Evolutionary conservation across 225 moss, liverwort and hornwort genomes (phyloP).

Genomic region (Polytrichum formosum): DNA sequence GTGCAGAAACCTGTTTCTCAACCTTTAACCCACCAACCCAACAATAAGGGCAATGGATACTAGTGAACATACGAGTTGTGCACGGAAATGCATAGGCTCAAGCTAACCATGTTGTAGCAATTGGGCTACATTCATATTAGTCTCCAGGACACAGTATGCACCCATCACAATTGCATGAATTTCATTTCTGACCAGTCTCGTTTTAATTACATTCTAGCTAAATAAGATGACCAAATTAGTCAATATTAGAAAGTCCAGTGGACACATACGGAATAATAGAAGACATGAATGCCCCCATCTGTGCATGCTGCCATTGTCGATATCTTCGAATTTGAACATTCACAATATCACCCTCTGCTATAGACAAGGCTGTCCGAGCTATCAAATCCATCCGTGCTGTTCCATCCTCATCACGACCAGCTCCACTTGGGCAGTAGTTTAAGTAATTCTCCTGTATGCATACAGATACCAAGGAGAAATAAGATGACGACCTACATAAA

Average conservation of each 20-base stretch:
- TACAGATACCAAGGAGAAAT: background rate
- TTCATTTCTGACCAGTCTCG: too few species aligned
- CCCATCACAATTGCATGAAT: too few species aligned
- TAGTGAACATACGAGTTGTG: background rate
- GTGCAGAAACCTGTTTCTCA: too few species aligned
- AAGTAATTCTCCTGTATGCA: slow-evolving; percentile 81
- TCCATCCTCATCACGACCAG: slow-evolving; percentile 67
- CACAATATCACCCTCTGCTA: slow-evolving; percentile 95
- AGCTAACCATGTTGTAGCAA: background rate
- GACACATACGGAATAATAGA: slow-evolving; percentile 86
- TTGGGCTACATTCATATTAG: background rate
- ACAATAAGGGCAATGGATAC: too few species aligned
- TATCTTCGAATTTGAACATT: slow-evolving; percentile 87
- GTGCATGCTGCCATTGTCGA: slow-evolving; percentile 94
- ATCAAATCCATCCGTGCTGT: slow-evolving; percentile 77
- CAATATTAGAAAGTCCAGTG: background rate
- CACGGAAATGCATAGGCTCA: background rate
- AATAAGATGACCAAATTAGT: too few species aligned
- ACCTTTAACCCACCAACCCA: too few species aligned
- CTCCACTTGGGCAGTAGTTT: slow-evolving; percentile 62
- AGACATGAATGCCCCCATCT: slow-evolving; percentile 87
- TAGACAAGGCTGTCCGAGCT: slow-evolving; percentile 73
- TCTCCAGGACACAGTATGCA: too few species aligned
- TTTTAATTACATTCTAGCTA: too few species aligned
- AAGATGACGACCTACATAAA: background rate